phyloP scores from a whole-genome alignment of 1,139 yeast species.

The Yamadazyma sp. region DNA sequence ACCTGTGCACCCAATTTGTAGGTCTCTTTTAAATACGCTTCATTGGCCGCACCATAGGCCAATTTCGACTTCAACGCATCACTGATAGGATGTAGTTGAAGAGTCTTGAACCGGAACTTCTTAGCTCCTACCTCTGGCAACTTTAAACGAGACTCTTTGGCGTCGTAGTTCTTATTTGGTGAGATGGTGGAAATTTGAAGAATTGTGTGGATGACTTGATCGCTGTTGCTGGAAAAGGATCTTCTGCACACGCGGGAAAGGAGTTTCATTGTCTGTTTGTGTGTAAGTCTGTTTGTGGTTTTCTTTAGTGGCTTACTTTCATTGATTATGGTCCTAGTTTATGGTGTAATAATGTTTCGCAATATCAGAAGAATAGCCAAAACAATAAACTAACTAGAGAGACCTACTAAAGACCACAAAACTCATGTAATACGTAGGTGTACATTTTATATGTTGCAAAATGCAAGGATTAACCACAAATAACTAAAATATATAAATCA shows the following conservation, averaged over 20 bases:
- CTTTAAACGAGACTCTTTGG: background rate
- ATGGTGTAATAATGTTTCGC: no score
- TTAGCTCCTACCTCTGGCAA: background rate
- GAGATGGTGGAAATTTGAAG: no score
- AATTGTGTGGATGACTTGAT: background rate
- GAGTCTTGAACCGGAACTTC: background rate
- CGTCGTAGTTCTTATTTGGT: background rate
- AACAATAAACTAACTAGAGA: no score
- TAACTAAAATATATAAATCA: conserved; percentile 8
- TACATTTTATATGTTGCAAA: conserved; percentile 18
- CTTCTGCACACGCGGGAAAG: no score
- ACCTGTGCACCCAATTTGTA: conserved; percentile 4
- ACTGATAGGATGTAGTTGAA: background rate
- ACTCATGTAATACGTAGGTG: conserved; percentile 17
- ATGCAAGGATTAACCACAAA: conserved; percentile 12
- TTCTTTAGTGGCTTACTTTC: no score
- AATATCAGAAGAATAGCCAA: no score
- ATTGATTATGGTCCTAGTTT: no score
- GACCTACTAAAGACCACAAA: background rate
- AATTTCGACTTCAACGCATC: conserved; percentile 1
- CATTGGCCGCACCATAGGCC: conserved; percentile 4
- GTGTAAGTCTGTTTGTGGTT: no score
- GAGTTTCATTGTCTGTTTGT: no score
- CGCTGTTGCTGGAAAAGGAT: conserved; percentile 1
- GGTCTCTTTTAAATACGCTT: conserved; percentile 1